phyloP scores from a whole-genome alignment of 192 early-diverging fungal genomes.

The Entomortierella beljakovae region DNA sequence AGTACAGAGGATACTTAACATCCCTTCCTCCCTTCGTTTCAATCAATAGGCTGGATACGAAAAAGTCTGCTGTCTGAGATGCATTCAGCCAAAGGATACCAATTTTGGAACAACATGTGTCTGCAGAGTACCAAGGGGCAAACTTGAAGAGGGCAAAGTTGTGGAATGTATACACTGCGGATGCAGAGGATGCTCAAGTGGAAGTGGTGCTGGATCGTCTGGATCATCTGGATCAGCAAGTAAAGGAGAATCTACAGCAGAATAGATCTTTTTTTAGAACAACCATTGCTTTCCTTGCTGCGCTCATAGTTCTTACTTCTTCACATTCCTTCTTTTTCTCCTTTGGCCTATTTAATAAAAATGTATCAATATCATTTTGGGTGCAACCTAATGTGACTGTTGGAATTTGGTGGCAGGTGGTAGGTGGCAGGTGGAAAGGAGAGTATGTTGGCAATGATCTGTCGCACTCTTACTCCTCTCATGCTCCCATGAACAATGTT shows the following conservation, averaged over 20 bases:
- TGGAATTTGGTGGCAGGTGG: too few relatives aligned
- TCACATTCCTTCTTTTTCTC: too few relatives aligned
- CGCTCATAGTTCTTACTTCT: too few relatives aligned
- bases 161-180: slow-evolving; percentile 97
- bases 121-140: slow-evolving; percentile 94
- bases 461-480: too few relatives aligned
- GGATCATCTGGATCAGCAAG: slow-evolving; percentile 27
- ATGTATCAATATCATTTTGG: too few relatives aligned
- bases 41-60: slow-evolving; percentile 86
- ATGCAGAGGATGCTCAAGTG: slow-evolving; percentile 82
- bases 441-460: too few relatives aligned
- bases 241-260: slow-evolving; percentile 12
- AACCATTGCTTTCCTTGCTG: too few relatives aligned
- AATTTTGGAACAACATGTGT: slow-evolving; percentile 98
- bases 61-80: slow-evolving; percentile 96
- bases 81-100: slow-evolving; percentile 97
- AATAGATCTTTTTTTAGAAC: slow-evolving; percentile 5
- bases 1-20: neutral
- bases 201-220: slow-evolving; percentile 38
- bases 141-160: slow-evolving; percentile 89
- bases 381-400: too few relatives aligned
- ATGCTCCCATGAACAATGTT: slow-evolving; percentile 23
- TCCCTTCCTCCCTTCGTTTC: neutral
- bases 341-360: too few relatives aligned
- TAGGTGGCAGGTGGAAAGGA: too few relatives aligned